A percentile compares a stretch with the other conserved stretches of the same genome.
These are phyloP conservation scores for Wickerhamomyces canadensis DNA, from an alignment of 805 yeast genomes.

Conservation along the genomic window DNA sequence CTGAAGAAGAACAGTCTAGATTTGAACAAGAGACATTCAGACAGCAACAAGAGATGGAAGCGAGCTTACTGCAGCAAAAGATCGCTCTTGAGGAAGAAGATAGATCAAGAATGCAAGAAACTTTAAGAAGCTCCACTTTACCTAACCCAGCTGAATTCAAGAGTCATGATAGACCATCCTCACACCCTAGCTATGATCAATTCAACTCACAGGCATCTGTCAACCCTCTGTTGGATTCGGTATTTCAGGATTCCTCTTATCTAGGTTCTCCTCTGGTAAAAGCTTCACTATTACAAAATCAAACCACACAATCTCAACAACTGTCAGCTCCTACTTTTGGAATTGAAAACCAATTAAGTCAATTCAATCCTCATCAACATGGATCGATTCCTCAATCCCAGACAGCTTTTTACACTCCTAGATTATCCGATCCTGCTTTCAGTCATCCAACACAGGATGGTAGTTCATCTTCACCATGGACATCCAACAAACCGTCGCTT, in stretches of 20 bases:
- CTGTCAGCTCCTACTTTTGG: conserved; percentile 1
- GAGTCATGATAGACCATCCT: not conserved
- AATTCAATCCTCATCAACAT: not conserved
- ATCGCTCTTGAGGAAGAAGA: not conserved
- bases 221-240: conserved; percentile 3
- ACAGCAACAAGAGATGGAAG: not conserved
- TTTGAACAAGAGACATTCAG: not conserved
- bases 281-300: not conserved
- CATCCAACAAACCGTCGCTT: not conserved
- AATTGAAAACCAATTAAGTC: not conserved
- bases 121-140: not conserved
- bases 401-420: not conserved
- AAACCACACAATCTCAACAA: not conserved
- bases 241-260: conserved; percentile 4
- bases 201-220: not conserved
- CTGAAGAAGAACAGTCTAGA: not conserved
- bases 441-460: not conserved
- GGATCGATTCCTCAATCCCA: not conserved
- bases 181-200: conserved; percentile 2
- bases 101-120: not conserved
- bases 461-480: conserved; percentile 3
- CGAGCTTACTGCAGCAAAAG: not conserved
- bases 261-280: conserved; percentile 5
- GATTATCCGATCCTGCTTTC: not conserved
- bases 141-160: conserved; percentile 1